These are phyloP conservation scores for Teratosphaeria gauchensis DNA, from an alignment of 2,329 filamentous ascomycete species.

Conservation along the genomic window DNA sequence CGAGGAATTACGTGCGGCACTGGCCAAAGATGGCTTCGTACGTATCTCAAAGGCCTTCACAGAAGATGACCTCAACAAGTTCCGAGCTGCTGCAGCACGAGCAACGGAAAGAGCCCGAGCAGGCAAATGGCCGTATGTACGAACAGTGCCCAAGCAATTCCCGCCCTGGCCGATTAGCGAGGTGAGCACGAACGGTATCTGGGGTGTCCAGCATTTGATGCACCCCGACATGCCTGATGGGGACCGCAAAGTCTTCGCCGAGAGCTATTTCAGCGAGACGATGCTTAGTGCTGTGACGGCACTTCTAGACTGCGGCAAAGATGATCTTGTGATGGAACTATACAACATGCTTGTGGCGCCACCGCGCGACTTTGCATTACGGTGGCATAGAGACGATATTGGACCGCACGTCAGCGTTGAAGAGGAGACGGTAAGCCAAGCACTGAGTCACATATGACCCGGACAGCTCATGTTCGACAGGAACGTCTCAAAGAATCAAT, in stretches of 20 bases:
- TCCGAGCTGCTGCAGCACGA: conserved; percentile 50
- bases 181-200: conserved; percentile 55
- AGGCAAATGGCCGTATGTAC: conserved; percentile 72
- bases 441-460: too few relatives aligned
- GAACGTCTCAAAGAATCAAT: conserved; percentile 36
- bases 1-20: conserved; percentile 38
- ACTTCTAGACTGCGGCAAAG: conserved; percentile 45
- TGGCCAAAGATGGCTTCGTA: conserved; percentile 67
- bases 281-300: conserved; percentile 55
- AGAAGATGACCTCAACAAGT: conserved; percentile 43
- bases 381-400: conserved; percentile 84
- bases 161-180: conserved; percentile 61
- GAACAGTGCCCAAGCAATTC: conserved; percentile 82
- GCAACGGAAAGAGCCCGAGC: conserved; percentile 53
- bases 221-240: conserved; percentile 59
- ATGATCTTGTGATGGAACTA: conserved; percentile 72
- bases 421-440: conserved; percentile 48
- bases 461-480: neutral
- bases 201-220: conserved; percentile 80
- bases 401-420: conserved; percentile 53
- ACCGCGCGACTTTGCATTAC: conserved; percentile 58
- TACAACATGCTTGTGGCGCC: conserved; percentile 79
- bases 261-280: conserved; percentile 60
- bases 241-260: conserved; percentile 45
- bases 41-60: conserved; percentile 57